phyloP scores from a whole-genome alignment of 257 asterid genomes.

The Jasminum sambac region DNA sequence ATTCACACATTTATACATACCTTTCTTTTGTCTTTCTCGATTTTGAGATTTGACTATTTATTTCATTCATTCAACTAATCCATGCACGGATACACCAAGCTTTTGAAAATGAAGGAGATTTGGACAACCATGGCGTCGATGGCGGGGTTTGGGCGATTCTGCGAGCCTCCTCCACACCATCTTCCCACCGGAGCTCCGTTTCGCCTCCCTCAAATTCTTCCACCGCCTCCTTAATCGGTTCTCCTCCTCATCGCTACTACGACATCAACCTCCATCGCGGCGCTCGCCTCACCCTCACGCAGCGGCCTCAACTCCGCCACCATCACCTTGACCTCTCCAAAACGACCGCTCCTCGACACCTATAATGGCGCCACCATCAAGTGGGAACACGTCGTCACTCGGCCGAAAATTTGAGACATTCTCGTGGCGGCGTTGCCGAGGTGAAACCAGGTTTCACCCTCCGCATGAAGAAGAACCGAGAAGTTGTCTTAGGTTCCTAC shows the following conservation, averaged over 20 bases:
- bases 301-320: conserved; percentile 63
- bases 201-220: conserved; percentile 49
- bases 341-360: conserved; percentile 52
- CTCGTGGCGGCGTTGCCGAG: conserved; percentile 63
- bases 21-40: neutral
- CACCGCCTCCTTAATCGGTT: conserved; percentile 49
- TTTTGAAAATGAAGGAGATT: conserved; percentile 48
- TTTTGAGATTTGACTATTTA: neutral
- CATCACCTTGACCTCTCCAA: conserved; percentile 59
- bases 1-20: neutral
- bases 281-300: too few species aligned
- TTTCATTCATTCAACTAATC: neutral
- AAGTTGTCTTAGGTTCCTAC: conserved; percentile 42
- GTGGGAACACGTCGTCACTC: conserved; percentile 63
- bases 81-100: too few species aligned
- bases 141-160: conserved; percentile 69
- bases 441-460: conserved; percentile 57
- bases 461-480: conserved; percentile 39
- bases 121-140: conserved; percentile 70
- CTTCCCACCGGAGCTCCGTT: conserved; percentile 66
- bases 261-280: too few species aligned
- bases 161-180: conserved; percentile 54
- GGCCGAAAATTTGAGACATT: conserved; percentile 47
- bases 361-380: conserved; percentile 43
- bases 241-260: conserved; percentile 64